Evolutionary conservation across 441 rosid genomes (phyloP).

Genomic region (Lepidium campestre): DNA sequence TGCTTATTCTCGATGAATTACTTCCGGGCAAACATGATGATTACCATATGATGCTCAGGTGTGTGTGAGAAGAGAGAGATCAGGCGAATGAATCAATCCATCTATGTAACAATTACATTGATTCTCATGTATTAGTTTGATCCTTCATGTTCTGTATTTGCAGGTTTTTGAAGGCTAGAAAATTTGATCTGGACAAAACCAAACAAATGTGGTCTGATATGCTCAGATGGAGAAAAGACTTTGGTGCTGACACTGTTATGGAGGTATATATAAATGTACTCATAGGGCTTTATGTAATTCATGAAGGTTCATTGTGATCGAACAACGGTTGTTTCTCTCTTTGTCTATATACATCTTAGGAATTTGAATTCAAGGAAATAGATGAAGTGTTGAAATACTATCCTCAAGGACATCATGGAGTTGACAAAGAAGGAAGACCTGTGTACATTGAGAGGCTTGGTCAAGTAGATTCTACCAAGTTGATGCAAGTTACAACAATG

Average conservation of each 20-base stretch:
- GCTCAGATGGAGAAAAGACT: slow-evolving; percentile 77
- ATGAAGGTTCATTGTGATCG: background rate
- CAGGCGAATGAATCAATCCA: no score
- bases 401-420: slow-evolving; percentile 92
- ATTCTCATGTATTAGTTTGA: no score
- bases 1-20: slow-evolving; percentile 55
- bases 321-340: background rate
- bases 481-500: slow-evolving; percentile 78
- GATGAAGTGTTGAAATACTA: slow-evolving; percentile 57
- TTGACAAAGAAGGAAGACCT: slow-evolving; percentile 80
- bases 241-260: slow-evolving; percentile 54
- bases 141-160: background rate
- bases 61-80: no score
- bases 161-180: slow-evolving; percentile 84
- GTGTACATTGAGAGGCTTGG: slow-evolving; percentile 81
- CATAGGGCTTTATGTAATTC: background rate
- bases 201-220: slow-evolving; percentile 85
- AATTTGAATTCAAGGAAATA: slow-evolving; percentile 61
- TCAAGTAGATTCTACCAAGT: slow-evolving; percentile 67
- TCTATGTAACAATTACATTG: no score
- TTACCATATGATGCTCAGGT: slow-evolving; percentile 64
- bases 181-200: slow-evolving; percentile 68
- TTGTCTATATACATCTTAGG: slow-evolving; percentile 37
- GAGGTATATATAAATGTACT: slow-evolving; percentile 47
- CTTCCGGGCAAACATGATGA: slow-evolving; percentile 71